Conservation (phyloP, 2,329 filamentous ascomycete genomes). For the Penicillium sp. region DNA sequence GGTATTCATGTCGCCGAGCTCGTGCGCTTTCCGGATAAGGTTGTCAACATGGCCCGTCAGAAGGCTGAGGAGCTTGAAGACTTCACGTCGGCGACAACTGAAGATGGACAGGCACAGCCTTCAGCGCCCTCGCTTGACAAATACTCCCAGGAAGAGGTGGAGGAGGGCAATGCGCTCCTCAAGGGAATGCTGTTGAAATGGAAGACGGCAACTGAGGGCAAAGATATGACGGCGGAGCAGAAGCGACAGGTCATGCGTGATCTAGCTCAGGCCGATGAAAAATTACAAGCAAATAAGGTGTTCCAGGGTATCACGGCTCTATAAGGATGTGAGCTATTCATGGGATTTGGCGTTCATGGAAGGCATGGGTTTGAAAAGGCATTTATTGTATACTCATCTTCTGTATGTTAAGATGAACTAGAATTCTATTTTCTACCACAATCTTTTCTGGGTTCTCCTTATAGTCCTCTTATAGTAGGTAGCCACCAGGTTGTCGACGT, state of each 20-base stretch:
- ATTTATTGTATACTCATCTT: conserved; percentile 4
- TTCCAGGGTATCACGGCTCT: conserved; percentile 43
- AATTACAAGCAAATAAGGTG: conserved; percentile 50
- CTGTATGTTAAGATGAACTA: background rate
- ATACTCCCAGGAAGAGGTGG: conserved; percentile 76
- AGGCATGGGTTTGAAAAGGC: conserved; percentile 2
- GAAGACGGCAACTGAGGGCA: conserved; percentile 64
- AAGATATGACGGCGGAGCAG: conserved; percentile 57
- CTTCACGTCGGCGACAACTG: conserved; percentile 47
- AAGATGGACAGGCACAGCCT: conserved; percentile 33
- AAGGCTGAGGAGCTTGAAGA: conserved; percentile 98
- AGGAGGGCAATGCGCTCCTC: conserved; percentile 73
- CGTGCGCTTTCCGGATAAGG: conserved; percentile 91
- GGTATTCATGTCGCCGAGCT: conserved; percentile 97
- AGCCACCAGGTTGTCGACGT: background rate
- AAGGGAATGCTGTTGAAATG: conserved; percentile 76
- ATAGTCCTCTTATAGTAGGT: background rate
- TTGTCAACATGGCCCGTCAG: conserved; percentile 96
- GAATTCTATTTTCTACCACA: background rate
- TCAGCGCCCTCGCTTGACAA: conserved; percentile 27
- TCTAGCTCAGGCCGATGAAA: conserved; percentile 64
- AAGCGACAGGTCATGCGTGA: conserved; percentile 72
- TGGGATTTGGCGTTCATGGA: conserved; percentile 13
- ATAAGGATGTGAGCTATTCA: conserved; percentile 19
- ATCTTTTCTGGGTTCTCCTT: background rate